Conservation (phyloP, 2,329 filamentous ascomycete genomes). For the Incumbomyces delicatus region DNA sequence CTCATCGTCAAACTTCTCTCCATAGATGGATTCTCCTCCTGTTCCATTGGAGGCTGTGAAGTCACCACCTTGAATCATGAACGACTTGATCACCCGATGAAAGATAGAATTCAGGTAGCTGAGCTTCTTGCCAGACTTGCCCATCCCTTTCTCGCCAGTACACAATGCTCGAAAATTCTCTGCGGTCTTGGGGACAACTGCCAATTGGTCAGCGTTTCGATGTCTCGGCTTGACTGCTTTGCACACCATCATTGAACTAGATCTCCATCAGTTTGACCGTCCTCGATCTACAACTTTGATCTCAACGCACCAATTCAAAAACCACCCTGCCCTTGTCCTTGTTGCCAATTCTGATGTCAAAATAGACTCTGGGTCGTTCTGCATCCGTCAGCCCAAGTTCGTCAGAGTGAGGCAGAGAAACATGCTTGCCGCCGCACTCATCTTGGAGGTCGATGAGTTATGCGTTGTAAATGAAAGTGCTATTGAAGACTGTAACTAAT, state of each 20-base stretch:
- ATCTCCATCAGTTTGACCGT: slow-evolving; percentile 8
- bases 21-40: slow-evolving; percentile 94
- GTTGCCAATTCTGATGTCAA: slow-evolving; percentile 77
- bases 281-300: background rate
- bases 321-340: slow-evolving; percentile 65
- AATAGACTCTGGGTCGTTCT: slow-evolving; percentile 74
- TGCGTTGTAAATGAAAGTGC: too few species aligned
- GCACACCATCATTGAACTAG: slow-evolving; percentile 19
- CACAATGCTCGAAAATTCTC: slow-evolving; percentile 94
- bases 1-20: slow-evolving; percentile 94
- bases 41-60: slow-evolving; percentile 93
- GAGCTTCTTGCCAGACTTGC: slow-evolving; percentile 72
- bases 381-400: slow-evolving; percentile 9
- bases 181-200: slow-evolving; percentile 81
- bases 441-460: background rate
- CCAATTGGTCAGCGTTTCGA: slow-evolving; percentile 39
- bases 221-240: background rate
- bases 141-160: slow-evolving; percentile 84
- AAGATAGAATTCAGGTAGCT: slow-evolving; percentile 90
- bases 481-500: too few species aligned
- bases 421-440: background rate
- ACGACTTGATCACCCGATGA: slow-evolving; percentile 95
- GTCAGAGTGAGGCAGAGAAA: background rate
- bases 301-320: slow-evolving; percentile 64
- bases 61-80: slow-evolving; percentile 98